Base-by-base conservation (phyloP, 805 yeast species). In the Dipodascus albidus region DNA sequence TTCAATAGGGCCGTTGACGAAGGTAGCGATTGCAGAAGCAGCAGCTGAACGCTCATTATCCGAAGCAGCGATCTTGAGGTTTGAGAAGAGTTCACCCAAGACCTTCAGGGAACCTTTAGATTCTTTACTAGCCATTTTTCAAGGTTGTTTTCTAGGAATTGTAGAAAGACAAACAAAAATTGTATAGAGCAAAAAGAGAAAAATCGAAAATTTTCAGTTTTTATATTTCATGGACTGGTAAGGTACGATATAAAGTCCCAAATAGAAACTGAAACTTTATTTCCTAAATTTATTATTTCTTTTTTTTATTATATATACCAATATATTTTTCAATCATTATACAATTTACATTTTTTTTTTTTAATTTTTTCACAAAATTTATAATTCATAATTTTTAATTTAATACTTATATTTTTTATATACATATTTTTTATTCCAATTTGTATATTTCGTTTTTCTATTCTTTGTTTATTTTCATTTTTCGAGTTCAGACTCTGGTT, bases 1-100 rank as follows among this genome's bases (percentile, higher is more conserved):
- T 72, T 91, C 90, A 75, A 90, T 89, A 69, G 91, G 87, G 64
- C 96, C 95, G 76, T 91, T 91, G 74, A 93, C 80, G 80, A 93
- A 90, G 58, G 93, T 80, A 61, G 98, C 81, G 66, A 93, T 86
- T 70, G 87, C 87, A 66, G 85, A 71, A 68, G 96, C 93, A 70
- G 95, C 90, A 69, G 80, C 82, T 58, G 80, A 82, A 72, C 90
- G 82, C 70, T 82, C 83, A 67, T 88, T 96, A 48, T 65, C 66
- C 55, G 83, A 73, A 64, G 85, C 69, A 67, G 98, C 96, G 72
- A 93, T 87, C 70, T 91, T 74, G 69, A 93, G 81, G 79, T 88
- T 88, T 75, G 84, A 78, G 78, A 93, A 87, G 71, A 93, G 85
- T 78, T 93, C 96, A 71, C 84, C 78, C 73, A 91, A 85, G 74